Conservation (phyloP, 345 rosid genomes). For the Arabidopsis arenosa region DNA sequence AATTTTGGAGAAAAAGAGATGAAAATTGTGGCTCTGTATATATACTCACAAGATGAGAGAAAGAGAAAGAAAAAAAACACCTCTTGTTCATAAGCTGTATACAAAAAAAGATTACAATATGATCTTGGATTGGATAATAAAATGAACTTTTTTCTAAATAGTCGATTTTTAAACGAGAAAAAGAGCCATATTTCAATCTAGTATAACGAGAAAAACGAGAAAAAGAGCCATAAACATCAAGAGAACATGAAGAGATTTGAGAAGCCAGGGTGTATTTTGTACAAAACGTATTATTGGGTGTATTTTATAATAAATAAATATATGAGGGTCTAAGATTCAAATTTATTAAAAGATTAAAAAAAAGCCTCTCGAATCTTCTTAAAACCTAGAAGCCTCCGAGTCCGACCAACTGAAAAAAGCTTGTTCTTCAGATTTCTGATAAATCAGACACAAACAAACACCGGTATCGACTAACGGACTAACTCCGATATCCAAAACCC, state of each 20-base stretch:
- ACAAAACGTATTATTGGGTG: not conserved
- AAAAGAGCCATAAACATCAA: not conserved
- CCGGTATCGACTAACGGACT: slow-evolving; percentile 10
- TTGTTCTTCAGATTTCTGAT: slow-evolving; percentile 27
- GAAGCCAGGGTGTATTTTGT: not conserved
- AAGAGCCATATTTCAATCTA: not conserved
- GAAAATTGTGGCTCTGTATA: slow-evolving; percentile 36
- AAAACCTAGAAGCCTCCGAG: slow-evolving; percentile 41
- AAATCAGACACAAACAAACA: slow-evolving; percentile 38
- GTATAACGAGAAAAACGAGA: not conserved
- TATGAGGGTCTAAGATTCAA: slow-evolving; percentile 29
- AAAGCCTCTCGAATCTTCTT: slow-evolving; percentile 40
- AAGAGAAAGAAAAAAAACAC: not conserved
- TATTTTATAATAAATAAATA: slow-evolving; percentile 7
- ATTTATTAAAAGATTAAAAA: slow-evolving; percentile 4
- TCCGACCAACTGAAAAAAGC: not conserved
- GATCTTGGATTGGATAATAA: slow-evolving; percentile 27
- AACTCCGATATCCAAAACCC: slow-evolving; percentile 5
- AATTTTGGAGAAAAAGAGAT: not conserved
- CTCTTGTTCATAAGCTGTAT: slow-evolving; percentile 32
- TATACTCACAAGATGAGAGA: slow-evolving; percentile 19
- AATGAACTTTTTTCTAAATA: slow-evolving; percentile 15
- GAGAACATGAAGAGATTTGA: not conserved
- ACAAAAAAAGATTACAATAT: slow-evolving; percentile 16
- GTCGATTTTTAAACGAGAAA: not conserved